phyloP scores from a whole-genome alignment of 2,329 filamentous ascomycete genomes.

The Pseudogymnoascus sp. region DNA sequence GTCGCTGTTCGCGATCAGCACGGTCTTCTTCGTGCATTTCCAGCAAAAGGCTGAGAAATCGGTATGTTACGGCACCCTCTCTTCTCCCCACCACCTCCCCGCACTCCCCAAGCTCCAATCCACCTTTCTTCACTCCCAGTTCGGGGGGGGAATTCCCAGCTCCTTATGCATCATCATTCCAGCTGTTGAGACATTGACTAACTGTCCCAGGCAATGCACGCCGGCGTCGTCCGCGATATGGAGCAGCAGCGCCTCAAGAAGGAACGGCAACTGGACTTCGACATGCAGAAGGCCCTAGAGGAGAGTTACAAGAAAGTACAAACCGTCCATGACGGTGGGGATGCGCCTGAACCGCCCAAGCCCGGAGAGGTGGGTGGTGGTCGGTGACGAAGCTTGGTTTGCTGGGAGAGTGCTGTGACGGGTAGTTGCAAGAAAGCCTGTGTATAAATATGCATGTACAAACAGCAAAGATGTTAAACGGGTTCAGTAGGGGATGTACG shows the following conservation, averaged over 20 bases:
- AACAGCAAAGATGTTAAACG: neutral
- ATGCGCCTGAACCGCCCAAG: constrained; percentile 11
- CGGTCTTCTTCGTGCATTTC: constrained; percentile 81
- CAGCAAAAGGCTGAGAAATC: constrained; percentile 76
- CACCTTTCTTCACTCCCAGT: neutral
- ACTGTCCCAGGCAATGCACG: constrained; percentile 80
- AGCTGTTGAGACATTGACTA: neutral
- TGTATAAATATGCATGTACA: constrained; percentile 5
- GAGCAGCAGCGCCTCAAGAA: constrained; percentile 85
- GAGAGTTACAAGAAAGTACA: constrained; percentile 86
- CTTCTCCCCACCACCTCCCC: neutral
- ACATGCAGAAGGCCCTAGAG: constrained; percentile 78
- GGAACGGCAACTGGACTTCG: constrained; percentile 89
- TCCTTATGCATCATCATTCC: neutral
- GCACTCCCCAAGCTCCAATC: neutral
- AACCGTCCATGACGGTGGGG: constrained; percentile 52
- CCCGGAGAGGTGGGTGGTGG: constrained; percentile 1
- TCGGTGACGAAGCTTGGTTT: neutral
- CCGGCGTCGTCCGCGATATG: constrained; percentile 87
- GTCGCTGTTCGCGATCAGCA: constrained; percentile 64
- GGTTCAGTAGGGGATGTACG: neutral
- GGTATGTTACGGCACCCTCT: constrained; percentile 42
- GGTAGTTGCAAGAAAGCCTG: neutral
- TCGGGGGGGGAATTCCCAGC: constrained; percentile 13
- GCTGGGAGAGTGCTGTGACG: constrained; percentile 3